Percentiles rank a stretch among this genome's conserved stretches.
phyloP scores from a whole-genome alignment of 2,329 filamentous ascomycete genomes.

The Fusarium sp. region DNA sequence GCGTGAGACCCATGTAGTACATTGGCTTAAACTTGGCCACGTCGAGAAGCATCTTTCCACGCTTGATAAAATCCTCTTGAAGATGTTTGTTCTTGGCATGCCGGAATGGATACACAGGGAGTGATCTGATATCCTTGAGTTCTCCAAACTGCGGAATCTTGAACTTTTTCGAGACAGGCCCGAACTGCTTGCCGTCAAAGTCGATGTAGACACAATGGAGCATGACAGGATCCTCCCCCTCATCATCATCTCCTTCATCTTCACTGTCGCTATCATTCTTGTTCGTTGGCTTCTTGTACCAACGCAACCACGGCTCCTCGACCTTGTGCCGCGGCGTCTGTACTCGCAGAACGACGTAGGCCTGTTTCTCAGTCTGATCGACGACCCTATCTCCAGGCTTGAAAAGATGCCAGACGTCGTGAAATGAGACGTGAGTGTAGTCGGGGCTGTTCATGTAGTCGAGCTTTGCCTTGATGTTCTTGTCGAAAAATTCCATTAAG shows the following conservation, averaged over 20 bases:
- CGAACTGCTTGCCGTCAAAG: conserved; percentile 48
- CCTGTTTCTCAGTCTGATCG: not conserved
- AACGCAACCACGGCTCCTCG: not conserved
- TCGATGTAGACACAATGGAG: conserved; percentile 24
- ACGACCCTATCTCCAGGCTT: not conserved
- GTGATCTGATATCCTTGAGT: conserved; percentile 35
- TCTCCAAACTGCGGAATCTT: conserved; percentile 43
- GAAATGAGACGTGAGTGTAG: not conserved
- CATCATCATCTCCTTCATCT: not conserved
- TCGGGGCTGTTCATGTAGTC: not conserved
- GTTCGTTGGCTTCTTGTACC: not conserved
- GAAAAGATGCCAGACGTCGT: not conserved
- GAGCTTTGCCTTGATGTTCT: not conserved
- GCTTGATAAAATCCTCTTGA: conserved; percentile 28
- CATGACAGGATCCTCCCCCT: not conserved
- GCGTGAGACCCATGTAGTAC: conserved; percentile 45
- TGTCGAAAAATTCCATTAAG: not conserved
- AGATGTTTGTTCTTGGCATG: not conserved
- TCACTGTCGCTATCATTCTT: not conserved
- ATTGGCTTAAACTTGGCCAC: conserved; percentile 38
- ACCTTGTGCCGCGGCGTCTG: not conserved
- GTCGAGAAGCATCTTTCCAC: conserved; percentile 39
- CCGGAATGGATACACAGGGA: conserved; percentile 45
- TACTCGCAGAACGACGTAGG: not conserved
- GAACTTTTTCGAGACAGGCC: conserved; percentile 42